Conservation (phyloP, 2,329 filamentous ascomycete species). For the Chrysoporthe deuterocubensis region DNA sequence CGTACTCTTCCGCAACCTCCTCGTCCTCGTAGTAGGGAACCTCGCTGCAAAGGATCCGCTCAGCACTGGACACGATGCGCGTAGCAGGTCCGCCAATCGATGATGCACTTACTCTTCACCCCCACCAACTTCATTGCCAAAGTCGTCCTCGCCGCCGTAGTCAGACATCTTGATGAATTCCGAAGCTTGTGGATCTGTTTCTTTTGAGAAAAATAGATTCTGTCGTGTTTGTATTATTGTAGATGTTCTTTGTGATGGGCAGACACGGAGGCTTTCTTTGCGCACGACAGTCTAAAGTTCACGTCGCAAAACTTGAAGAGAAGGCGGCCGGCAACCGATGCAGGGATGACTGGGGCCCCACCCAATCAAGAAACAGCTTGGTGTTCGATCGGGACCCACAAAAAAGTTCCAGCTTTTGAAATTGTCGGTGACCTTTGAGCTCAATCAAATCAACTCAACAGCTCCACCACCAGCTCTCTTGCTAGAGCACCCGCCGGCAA, state of each 20-base stretch:
- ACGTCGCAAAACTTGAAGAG: slow-evolving; percentile 15
- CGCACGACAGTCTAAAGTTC: slow-evolving; percentile 1
- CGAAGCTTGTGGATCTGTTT: slow-evolving; percentile 23
- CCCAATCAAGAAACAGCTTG: neutral
- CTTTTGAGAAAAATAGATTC: neutral
- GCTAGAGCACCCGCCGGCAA: neutral
- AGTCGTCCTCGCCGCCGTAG: slow-evolving; percentile 64
- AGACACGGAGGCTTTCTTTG: slow-evolving; percentile 4
- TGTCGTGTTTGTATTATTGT: neutral
- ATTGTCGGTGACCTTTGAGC: neutral
- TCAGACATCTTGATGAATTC: slow-evolving; percentile 65
- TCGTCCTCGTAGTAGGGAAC: slow-evolving; percentile 76
- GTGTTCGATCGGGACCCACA: neutral
- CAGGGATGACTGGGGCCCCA: neutral
- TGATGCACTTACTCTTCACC: slow-evolving; percentile 23
- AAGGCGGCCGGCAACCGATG: slow-evolving; percentile 6
- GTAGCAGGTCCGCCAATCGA: slow-evolving; percentile 13
- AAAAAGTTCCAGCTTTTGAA: slow-evolving; percentile 12
- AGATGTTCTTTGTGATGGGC: slow-evolving; percentile 9
- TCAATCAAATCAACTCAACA: neutral
- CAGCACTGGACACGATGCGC: slow-evolving; percentile 36
- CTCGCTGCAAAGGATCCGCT: slow-evolving; percentile 52
- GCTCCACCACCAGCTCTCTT: neutral
- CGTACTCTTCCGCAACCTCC: slow-evolving; percentile 63
- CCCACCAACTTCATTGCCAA: slow-evolving; percentile 31